Percentiles rank a stretch among this genome's conserved stretches.
phyloP scores from a whole-genome alignment of 257 asterid genomes.

The Solanum dulcamara region DNA sequence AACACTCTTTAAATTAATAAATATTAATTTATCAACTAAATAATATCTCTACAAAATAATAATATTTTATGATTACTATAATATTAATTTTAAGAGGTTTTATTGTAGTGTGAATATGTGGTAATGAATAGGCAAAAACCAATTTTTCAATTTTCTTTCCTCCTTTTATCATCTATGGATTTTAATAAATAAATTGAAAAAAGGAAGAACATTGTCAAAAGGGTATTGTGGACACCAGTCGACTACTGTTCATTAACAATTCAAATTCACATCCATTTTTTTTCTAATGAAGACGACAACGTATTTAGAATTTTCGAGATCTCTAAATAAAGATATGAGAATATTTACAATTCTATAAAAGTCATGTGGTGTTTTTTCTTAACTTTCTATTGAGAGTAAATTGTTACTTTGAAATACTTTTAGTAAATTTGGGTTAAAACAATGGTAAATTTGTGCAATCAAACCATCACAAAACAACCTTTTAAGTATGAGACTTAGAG shows the following conservation, averaged over 20 bases:
- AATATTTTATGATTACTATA: too few relatives aligned
- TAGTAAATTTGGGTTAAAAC: too few relatives aligned
- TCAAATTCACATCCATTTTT: rapidly evolving
- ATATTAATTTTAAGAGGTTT: too few relatives aligned
- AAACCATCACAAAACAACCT: too few relatives aligned
- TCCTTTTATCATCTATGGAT: background rate
- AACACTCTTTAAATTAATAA: too few relatives aligned
- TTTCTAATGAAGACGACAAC: background rate
- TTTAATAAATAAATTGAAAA: background rate
- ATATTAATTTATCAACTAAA: too few relatives aligned
- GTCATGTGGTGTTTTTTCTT: background rate
- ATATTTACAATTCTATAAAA: background rate
- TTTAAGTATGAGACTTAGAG: too few relatives aligned
- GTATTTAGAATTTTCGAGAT: background rate
- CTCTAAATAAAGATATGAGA: background rate
- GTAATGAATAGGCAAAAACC: background rate
- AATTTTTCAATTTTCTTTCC: background rate
- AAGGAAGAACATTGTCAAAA: background rate
- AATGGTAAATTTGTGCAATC: too few relatives aligned
- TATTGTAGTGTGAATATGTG: background rate
- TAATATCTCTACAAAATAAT: too few relatives aligned
- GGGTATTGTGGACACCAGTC: background rate
- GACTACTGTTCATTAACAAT: background rate
- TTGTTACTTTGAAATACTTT: too few relatives aligned
- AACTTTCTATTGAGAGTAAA: too few relatives aligned